Percentiles rank a stretch among this genome's conserved stretches.
Evolutionary conservation across 306 rosid genomes (phyloP).

Genomic region (Quercus glauca): DNA sequence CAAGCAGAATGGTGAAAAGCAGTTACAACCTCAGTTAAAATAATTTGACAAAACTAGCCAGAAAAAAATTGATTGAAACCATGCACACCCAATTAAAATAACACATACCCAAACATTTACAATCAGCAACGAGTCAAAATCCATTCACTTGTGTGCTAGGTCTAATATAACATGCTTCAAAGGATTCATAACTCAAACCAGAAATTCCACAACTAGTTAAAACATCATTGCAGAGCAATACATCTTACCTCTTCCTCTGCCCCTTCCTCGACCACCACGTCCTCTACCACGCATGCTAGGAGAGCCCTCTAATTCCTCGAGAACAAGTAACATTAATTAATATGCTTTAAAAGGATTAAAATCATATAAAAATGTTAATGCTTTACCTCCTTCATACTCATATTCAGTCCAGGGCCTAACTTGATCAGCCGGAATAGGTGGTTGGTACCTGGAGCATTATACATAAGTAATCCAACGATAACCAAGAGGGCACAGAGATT

Average conservation of each 20-base stretch:
- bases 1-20: too few species aligned
- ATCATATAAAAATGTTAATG: background rate
- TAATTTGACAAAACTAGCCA: too few species aligned
- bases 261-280: slow-evolving; percentile 29
- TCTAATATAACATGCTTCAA: background rate
- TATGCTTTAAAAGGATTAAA: background rate
- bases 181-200: background rate
- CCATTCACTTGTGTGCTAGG: background rate
- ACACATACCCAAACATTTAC: background rate
- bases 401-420: slow-evolving; percentile 24
- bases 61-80: too few species aligned
- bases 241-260: slow-evolving; percentile 13
- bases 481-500: background rate
- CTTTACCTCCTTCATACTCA: slow-evolving; percentile 23
- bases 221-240: background rate
- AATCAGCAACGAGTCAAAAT: background rate
- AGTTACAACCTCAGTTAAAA: too few species aligned
- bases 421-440: slow-evolving; percentile 24
- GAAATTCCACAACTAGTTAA: background rate
- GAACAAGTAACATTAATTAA: background rate
- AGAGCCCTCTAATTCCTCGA: slow-evolving; percentile 10
- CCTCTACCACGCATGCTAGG: slow-evolving; percentile 20
- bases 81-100: too few species aligned
- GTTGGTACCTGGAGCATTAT: slow-evolving; percentile 14
- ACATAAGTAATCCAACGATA: background rate